phyloP scores from a whole-genome alignment of 192 early-diverging fungal genomes.

The Lobosporangium transversale region DNA sequence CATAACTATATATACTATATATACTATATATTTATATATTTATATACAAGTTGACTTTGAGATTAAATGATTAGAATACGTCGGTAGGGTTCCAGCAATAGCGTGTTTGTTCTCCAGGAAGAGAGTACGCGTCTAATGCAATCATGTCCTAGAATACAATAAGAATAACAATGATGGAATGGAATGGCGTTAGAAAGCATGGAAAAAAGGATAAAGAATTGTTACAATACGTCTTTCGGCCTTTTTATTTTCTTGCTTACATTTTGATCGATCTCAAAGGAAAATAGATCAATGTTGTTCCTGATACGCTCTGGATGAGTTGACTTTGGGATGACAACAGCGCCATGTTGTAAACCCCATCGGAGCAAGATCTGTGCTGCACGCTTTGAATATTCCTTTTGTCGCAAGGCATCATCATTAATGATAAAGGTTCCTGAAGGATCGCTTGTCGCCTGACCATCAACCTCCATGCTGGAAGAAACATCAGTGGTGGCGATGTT shows the following conservation, averaged over 20 bases:
- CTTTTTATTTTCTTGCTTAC: too few species aligned
- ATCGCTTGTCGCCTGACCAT: neutral
- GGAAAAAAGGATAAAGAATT: too few species aligned
- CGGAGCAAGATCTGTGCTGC: constrained; percentile 65
- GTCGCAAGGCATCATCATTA: constrained; percentile 9
- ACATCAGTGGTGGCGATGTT: neutral
- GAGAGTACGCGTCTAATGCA: constrained; percentile 44
- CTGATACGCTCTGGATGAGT: constrained; percentile 55
- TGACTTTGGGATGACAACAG: constrained; percentile 76
- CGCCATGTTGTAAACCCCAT: constrained; percentile 74
- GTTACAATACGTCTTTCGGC: too few species aligned
- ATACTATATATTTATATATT: neutral
- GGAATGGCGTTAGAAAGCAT: too few species aligned
- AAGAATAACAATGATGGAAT: neutral
- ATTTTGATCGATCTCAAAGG: constrained; percentile 54
- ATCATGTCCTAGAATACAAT: constrained; percentile 50
- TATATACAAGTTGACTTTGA: too few species aligned
- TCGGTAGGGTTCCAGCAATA: constrained; percentile 60
- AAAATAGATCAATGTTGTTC: constrained; percentile 58
- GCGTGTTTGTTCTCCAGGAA: constrained; percentile 33
- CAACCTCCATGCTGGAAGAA: constrained; percentile 18
- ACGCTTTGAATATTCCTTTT: constrained; percentile 34
- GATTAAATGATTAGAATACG: constrained; percentile 47
- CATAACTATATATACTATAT: neutral
- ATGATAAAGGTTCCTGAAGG: neutral